Percentiles rank a stretch among this genome's conserved stretches.
phyloP scores from a whole-genome alignment of 2,329 filamentous ascomycete genomes.

The Magnaporthiopsis incrustans region DNA sequence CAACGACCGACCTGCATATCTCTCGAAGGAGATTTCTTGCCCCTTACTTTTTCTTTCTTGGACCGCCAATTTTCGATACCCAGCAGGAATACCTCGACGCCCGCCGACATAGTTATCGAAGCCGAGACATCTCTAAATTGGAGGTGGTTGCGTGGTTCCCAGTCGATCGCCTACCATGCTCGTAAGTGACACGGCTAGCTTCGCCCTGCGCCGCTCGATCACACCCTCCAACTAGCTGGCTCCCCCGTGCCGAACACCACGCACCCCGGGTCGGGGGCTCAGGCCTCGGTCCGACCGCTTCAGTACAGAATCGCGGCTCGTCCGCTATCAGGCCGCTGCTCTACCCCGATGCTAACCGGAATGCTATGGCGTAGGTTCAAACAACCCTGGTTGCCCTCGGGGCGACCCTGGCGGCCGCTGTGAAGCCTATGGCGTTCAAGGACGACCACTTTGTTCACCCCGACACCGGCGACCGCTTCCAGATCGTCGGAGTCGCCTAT shows the following conservation, averaged over 20 bases:
- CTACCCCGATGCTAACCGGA: not conserved
- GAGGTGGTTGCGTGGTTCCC: not conserved
- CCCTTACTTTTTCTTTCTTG: not conserved
- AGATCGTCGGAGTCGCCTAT: conserved; percentile 61
- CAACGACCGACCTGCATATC: not conserved
- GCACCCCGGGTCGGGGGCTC: no score
- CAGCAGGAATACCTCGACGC: not conserved
- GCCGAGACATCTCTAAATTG: not conserved
- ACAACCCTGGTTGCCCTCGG: conserved; percentile 43
- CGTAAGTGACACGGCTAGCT: not conserved
- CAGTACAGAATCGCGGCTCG: not conserved
- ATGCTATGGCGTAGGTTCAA: conserved; percentile 21
- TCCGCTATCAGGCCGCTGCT: not conserved
- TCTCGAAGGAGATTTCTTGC: not conserved
- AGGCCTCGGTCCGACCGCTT: no score
- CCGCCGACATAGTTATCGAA: not conserved
- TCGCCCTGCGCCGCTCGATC: no score
- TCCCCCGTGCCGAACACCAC: no score
- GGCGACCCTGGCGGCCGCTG: conserved; percentile 46
- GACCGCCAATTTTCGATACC: not conserved
- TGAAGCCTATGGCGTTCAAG: conserved; percentile 47
- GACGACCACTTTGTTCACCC: conserved; percentile 54
- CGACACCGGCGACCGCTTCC: conserved; percentile 50
- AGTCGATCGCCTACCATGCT: not conserved
- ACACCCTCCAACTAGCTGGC: no score